These are phyloP conservation scores for Rhexocercosporidium sp. DNA, from an alignment of 2,329 filamentous ascomycete genomes.

Conservation along the genomic window DNA sequence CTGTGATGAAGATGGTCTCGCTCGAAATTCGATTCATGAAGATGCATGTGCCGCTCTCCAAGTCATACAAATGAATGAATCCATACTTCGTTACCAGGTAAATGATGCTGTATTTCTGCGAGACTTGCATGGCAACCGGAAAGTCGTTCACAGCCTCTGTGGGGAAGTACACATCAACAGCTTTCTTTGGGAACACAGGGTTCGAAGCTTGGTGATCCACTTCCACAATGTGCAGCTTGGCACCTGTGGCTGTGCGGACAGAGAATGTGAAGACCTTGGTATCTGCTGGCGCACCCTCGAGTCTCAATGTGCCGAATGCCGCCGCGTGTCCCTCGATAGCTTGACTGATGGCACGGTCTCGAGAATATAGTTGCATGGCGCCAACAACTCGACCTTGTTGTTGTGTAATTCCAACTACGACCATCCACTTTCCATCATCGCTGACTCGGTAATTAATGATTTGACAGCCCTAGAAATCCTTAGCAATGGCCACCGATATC, in stretches of 20 bases:
- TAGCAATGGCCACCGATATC: conserved; percentile 3
- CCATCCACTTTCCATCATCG: conserved; percentile 97
- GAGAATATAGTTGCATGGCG: conserved; percentile 96
- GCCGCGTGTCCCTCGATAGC: conserved; percentile 97
- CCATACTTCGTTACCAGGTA: conserved; percentile 99
- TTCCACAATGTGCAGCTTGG: conserved; percentile 97
- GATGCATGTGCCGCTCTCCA: conserved; percentile 93
- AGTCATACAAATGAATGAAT: conserved; percentile 97
- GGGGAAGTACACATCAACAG: conserved; percentile 97
- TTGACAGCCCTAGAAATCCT: conserved; percentile 78
- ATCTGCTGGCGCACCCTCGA: conserved; percentile 87
- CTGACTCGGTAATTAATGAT: conserved; percentile 99
- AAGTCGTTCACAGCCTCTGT: conserved; percentile 96
- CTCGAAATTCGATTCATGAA: conserved; percentile 99
- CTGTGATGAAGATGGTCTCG: conserved; percentile 97
- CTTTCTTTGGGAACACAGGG: conserved; percentile 90
- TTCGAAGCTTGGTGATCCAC: conserved; percentile 93
- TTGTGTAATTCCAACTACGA: conserved; percentile 93
- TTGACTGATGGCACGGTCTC: conserved; percentile 95
- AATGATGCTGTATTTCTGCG: conserved; percentile 93
- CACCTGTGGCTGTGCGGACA: conserved; percentile 85
- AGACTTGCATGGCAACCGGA: conserved; percentile 96
- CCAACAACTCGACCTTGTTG: conserved; percentile 93
- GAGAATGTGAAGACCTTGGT: conserved; percentile 98
- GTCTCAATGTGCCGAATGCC: conserved; percentile 85